Conservation (phyloP, 1,284 basidiomycete species). For the Cryptococcus sp. region DNA sequence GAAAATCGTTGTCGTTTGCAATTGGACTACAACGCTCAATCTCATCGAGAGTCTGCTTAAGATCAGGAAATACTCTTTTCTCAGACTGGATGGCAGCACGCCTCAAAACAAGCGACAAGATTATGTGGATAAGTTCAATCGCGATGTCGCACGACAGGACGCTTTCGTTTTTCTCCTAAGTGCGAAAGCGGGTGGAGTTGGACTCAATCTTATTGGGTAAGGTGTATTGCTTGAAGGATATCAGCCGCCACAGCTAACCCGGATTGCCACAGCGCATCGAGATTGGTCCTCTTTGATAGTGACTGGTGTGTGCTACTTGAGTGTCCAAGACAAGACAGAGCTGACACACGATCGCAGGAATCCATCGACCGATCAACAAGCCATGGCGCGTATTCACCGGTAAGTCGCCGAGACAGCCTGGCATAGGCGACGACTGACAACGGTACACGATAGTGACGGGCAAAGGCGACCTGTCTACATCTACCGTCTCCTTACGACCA, state of each 20-base stretch:
- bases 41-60: conserved; percentile 85
- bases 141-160: conserved; percentile 25
- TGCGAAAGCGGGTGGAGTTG: conserved; percentile 93
- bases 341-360: conserved; percentile 32
- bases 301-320: conserved; percentile 66
- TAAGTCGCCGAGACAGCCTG: conserved; percentile 46
- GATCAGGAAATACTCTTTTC: conserved; percentile 71
- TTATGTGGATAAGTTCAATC: conserved; percentile 49
- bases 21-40: conserved; percentile 88
- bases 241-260: conserved; percentile 5
- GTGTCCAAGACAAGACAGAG: conserved; percentile 4
- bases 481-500: conserved; percentile 76
- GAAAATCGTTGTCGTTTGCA: conserved; percentile 89
- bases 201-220: conserved; percentile 79
- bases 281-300: conserved; percentile 77
- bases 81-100: conserved; percentile 87
- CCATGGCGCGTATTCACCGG: conserved; percentile 97
- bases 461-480: conserved; percentile 91
- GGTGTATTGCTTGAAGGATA: neutral
- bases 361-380: conserved; percentile 73
- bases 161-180: conserved; percentile 84
- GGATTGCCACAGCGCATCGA: conserved; percentile 63
- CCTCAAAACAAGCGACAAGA: conserved; percentile 74
- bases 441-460: conserved; percentile 68
- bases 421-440: conserved; percentile 1